Percentiles rank a stretch among this genome's conserved stretches.
phyloP scores from a whole-genome alignment of 768 basidiomycete genomes.

The Tulasnella calospora region DNA sequence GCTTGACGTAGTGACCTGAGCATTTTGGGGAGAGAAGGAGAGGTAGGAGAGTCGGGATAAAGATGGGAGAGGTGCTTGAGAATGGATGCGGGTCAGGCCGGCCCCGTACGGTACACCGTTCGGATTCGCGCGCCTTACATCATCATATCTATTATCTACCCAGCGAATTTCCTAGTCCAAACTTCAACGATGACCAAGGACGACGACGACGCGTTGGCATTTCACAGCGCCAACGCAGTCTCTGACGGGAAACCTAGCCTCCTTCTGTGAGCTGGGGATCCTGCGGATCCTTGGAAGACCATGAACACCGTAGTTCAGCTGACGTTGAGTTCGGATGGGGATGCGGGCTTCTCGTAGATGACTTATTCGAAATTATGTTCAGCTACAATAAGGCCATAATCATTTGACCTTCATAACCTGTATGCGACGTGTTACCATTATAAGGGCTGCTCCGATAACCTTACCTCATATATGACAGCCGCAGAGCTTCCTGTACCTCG shows the following conservation, averaged over 20 bases:
- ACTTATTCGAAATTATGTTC: constrained; percentile 24
- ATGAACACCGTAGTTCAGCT: background rate
- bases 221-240: constrained; percentile 14
- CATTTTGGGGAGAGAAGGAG: constrained; percentile 46
- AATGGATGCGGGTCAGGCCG: constrained; percentile 18
- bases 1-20: constrained; percentile 63
- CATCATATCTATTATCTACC: background rate
- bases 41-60: constrained; percentile 22
- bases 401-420: background rate
- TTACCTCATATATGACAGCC: background rate
- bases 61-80: constrained; percentile 14
- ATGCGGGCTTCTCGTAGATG: background rate
- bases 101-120: constrained; percentile 3
- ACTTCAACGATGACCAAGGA: constrained; percentile 15
- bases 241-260: background rate
- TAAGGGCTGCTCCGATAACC: background rate
- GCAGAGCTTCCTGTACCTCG: background rate
- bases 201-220: constrained; percentile 20
- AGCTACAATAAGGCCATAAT: constrained; percentile 4
- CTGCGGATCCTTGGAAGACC: constrained; percentile 15
- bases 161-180: background rate
- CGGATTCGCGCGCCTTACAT: constrained; percentile 9
- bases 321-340: constrained; percentile 25
- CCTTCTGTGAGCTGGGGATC: background rate
- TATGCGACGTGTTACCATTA: background rate